phyloP scores from a whole-genome alignment of 2,329 filamentous ascomycete genomes.

The Monascus ruber region DNA sequence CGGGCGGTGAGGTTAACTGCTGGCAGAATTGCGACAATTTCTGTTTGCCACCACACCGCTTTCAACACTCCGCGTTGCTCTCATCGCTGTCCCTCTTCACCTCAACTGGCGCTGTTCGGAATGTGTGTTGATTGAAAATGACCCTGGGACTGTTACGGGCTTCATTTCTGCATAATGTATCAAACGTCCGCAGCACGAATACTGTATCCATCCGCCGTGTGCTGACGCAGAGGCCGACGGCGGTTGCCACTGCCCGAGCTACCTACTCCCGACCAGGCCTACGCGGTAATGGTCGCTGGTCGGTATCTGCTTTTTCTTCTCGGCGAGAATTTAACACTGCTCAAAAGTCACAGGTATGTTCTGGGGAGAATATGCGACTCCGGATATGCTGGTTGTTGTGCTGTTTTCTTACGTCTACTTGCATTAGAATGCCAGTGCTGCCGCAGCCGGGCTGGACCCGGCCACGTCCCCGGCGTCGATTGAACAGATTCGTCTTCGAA shows the following conservation, averaged over 20 bases:
- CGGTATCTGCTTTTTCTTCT: not conserved
- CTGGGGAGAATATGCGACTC: too few species aligned
- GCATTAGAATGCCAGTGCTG: not conserved
- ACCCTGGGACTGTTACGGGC: not conserved
- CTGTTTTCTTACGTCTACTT: too few species aligned
- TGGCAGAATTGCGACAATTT: too few species aligned
- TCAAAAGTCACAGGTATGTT: not conserved
- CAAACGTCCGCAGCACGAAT: not conserved
- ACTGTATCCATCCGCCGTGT: not conserved
- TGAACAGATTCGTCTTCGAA: slow-evolving; percentile 18
- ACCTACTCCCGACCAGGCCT: not conserved
- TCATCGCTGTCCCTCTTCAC: too few species aligned
- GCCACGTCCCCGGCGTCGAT: slow-evolving; percentile 4
- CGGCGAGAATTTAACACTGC: not conserved
- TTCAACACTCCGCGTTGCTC: too few species aligned
- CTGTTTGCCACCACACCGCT: too few species aligned
- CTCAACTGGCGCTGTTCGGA: not conserved
- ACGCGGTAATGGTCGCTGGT: too few species aligned
- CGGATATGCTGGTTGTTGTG: too few species aligned
- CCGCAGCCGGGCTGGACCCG: not conserved
- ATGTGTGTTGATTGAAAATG: not conserved
- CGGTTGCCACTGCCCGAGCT: not conserved
- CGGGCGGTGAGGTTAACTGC: too few species aligned
- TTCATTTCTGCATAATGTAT: not conserved
- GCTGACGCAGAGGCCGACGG: not conserved